Evolutionary conservation across 1,284 basidiomycete genomes (phyloP).

Genomic region (Leccinum solheimii): DNA sequence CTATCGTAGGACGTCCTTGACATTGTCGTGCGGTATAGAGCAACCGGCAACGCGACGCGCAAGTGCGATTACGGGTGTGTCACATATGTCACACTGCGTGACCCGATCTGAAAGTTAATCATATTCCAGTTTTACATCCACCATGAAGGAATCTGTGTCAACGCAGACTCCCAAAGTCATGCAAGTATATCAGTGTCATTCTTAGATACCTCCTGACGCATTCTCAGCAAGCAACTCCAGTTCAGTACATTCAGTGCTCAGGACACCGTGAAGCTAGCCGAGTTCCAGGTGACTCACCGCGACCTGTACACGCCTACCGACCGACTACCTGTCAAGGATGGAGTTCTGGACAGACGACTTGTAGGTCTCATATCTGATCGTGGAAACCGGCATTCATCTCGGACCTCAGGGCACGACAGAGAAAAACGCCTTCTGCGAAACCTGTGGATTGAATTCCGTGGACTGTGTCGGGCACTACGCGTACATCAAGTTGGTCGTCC

Average conservation of each 20-base stretch:
- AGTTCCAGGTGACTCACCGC: conserved; percentile 91
- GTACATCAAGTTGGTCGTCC: conserved; percentile 94
- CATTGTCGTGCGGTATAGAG: conserved; percentile 47
- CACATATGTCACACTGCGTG: conserved; percentile 25
- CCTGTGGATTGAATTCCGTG: conserved; percentile 89
- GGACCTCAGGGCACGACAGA: conserved; percentile 87
- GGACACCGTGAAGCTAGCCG: conserved; percentile 90
- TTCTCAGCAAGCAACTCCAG: conserved; percentile 84
- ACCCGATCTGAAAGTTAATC: background rate
- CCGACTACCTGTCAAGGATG: conserved; percentile 84
- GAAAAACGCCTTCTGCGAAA: conserved; percentile 91
- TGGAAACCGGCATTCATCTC: conserved; percentile 4
- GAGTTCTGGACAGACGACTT: conserved; percentile 86
- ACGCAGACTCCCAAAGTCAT: conserved; percentile 92
- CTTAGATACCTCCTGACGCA: conserved; percentile 14
- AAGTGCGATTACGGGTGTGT: conserved; percentile 40
- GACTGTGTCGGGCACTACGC: conserved; percentile 99
- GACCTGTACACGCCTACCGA: conserved; percentile 86
- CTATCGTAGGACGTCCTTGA: conserved; percentile 84
- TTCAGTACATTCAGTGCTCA: conserved; percentile 91
- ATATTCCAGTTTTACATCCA: background rate
- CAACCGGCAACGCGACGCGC: conserved; percentile 47
- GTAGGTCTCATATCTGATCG: conserved; percentile 45
- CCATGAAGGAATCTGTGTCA: conserved; percentile 86
- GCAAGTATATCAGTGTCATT: conserved; percentile 46